These are phyloP conservation scores for Elsinoe batatas DNA, from an alignment of 2,329 filamentous ascomycete genomes.

Conservation along the genomic window DNA sequence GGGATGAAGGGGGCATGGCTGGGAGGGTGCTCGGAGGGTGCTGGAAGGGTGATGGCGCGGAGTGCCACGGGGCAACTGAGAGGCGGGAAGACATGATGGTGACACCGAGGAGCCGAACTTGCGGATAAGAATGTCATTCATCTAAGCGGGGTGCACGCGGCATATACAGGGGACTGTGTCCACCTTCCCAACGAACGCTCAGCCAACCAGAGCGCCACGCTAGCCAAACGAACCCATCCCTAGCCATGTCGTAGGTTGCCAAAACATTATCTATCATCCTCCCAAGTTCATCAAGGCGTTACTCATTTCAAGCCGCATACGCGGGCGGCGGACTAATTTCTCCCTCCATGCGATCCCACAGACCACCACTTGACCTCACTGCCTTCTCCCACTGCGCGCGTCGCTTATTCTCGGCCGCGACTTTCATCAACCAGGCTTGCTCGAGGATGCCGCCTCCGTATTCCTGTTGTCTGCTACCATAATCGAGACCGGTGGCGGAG, in stretches of 20 bases:
- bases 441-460: slow-evolving; percentile 51
- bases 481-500: slow-evolving; percentile 12
- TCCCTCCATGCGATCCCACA: slow-evolving; percentile 18
- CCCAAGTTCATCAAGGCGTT: neutral
- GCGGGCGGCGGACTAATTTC: slow-evolving; percentile 25
- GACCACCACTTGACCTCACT: slow-evolving; percentile 17
- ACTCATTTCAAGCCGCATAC: slow-evolving; percentile 25
- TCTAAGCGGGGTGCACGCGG: too few species aligned
- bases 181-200: too few species aligned
- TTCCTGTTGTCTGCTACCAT: slow-evolving; percentile 5
- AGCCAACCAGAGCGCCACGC: neutral
- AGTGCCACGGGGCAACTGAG: too few species aligned
- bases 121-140: too few species aligned
- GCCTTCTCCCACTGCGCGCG: slow-evolving; percentile 80
- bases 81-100: too few species aligned
- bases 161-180: too few species aligned
- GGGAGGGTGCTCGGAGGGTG: too few species aligned
- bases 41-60: too few species aligned
- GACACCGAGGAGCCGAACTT: too few species aligned
- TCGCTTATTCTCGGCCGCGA: slow-evolving; percentile 82
- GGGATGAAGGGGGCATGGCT: neutral
- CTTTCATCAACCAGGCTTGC: slow-evolving; percentile 83
- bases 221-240: neutral
- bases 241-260: too few species aligned
- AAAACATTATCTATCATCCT: too few species aligned